Evolutionary conservation across 1,284 basidiomycete genomes (phyloP).

Genomic region (Boletus sp.): DNA sequence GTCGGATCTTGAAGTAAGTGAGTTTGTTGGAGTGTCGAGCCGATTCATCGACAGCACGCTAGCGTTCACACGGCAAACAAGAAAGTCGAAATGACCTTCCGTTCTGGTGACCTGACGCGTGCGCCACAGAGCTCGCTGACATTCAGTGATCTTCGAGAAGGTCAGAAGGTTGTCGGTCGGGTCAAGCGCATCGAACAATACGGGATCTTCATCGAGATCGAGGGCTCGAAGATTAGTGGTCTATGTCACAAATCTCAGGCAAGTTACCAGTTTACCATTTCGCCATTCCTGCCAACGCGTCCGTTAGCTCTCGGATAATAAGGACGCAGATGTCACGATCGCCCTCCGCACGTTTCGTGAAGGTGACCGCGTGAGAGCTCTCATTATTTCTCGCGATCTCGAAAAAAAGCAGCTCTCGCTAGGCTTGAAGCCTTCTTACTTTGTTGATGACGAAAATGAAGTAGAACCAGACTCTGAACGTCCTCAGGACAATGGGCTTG

Average conservation of each 20-base stretch:
- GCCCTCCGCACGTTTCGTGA: slow-evolving; percentile 82
- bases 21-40: slow-evolving; percentile 3
- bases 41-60: slow-evolving; percentile 14
- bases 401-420: slow-evolving; percentile 82
- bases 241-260: slow-evolving; percentile 94
- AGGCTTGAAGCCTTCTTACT: slow-evolving; percentile 88
- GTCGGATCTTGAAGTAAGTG: slow-evolving; percentile 72
- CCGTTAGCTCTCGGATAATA: slow-evolving; percentile 78
- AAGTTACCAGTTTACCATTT: slow-evolving; percentile 19
- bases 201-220: slow-evolving; percentile 89
- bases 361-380: slow-evolving; percentile 83
- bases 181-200: slow-evolving; percentile 83
- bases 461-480: slow-evolving; percentile 19
- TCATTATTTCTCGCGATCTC: slow-evolving; percentile 68
- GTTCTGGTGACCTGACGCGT: slow-evolving; percentile 53
- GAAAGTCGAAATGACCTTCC: slow-evolving; percentile 86
- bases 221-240: slow-evolving; percentile 79
- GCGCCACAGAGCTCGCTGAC: slow-evolving; percentile 40
- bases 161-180: slow-evolving; percentile 71
- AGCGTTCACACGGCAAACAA: slow-evolving; percentile 68
- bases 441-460: slow-evolving; percentile 45
- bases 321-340: slow-evolving; percentile 70
- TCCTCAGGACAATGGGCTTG: slow-evolving; percentile 27
- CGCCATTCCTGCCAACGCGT: not conserved
- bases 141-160: slow-evolving; percentile 61